Evolutionary conservation across 345 rosid genomes (phyloP), one percentile per base, ranked within the genome.

Genomic region (Citropsis articulata): DNA sequence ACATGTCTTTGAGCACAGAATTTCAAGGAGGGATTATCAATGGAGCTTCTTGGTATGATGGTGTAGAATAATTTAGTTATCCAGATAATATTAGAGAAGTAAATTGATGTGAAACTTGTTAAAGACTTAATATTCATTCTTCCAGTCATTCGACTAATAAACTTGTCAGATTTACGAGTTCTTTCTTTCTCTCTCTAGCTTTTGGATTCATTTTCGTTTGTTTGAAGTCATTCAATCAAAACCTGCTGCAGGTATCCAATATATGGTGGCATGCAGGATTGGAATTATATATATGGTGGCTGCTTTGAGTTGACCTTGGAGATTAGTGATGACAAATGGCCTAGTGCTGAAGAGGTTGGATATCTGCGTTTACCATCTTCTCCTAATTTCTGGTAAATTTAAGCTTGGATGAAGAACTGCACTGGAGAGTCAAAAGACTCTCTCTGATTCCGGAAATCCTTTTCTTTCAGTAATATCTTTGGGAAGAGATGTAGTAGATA

Each of bases 191-290:
- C 69, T 10, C 9, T 40, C 73, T 63, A 4, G 28, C 42, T 69
- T 63, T 74, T 19, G 55, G 31, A 21, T 30, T 50, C 59, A 53
- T 45, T 45, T 45, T 45, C 1, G 64, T 71, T 55, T 55, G 30
- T 77, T 42, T 69, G 13, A 59, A 42, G 38, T 57, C 64, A 59
- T 70, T 69, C 19, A 74, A 30, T 77, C 56, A 84, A 73, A 73
- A 83, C 69, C 68, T 77, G 80, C 31, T 80, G 64, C 88, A 95
- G 99, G 98, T 96, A 94, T 80, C 99, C 99, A 9, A 89, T 96
- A 68, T 96, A 94, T 87, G 99, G 97, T 68, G 99, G 95, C 82
- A 96, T 94, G 99, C 99, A 96, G 86, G 99, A 94, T 75, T 96
- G 98, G 98, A 96, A 96, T 83, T 96, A 96, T 83, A 90, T 96